Base-by-base conservation (phyloP, 768 basidiomycete genomes). In the Cystofilobasidium macerans region DNA sequence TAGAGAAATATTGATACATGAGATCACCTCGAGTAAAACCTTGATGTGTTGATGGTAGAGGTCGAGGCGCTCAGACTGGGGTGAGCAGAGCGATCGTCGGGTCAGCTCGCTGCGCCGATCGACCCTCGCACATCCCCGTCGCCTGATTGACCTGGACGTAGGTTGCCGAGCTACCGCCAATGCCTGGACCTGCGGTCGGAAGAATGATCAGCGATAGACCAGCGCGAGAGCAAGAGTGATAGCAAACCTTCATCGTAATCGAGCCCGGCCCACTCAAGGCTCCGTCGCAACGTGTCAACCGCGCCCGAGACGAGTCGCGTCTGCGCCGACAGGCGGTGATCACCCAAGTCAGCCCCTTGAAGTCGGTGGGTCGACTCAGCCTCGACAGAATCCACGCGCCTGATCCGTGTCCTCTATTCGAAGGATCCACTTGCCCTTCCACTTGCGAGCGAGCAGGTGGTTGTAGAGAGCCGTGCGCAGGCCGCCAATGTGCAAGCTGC, bases 371-470 rank as follows among this genome's bases (percentile, higher is more conserved):
- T 22, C 24, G 18, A 13, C 32, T 11, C 54, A 57, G 57, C 56
- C 14, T 20, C 6, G 45, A 14, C 22, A 57, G 3, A 6, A 16
- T 26, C 7, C 20, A 48, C 35, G 57, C 70, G 93, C 94, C 69
- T 85, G 79, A 75, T 99, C 95, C 0, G 95, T 99, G 75, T 98
- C 95, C 76, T 98, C 94, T 45, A 98, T 85, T 59, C 95, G 80
- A 71, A 98, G 77, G 42, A 97, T 82, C 89, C 90, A 95, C 72
- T 86, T 86, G 2, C 94, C 95, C 3, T 83, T 84, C 18, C 83
- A 79, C 74, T 88, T 89, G 71, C 81, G 82, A 12, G 94, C 88
- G 64, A 86, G 85, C 0, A 97, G 76, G 72, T 95, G 83, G 72
- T 98, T 98, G 77, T 91, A 94, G 2, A 99, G 78, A 0, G 93